phyloP scores from a whole-genome alignment of 2,329 filamentous ascomycete genomes.

The Emydomyces testavorans region DNA sequence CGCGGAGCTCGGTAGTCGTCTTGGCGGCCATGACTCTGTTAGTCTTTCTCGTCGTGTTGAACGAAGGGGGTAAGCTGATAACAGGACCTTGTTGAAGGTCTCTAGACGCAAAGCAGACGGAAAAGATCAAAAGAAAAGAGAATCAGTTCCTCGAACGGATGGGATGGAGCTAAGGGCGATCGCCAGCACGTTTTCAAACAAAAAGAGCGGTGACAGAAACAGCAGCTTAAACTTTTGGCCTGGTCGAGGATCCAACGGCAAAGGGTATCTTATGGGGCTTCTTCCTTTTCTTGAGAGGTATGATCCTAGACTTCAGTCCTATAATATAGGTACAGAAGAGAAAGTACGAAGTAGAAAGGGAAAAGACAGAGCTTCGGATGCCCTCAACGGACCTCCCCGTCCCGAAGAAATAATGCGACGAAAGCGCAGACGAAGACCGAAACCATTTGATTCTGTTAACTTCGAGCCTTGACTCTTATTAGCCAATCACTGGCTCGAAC shows the following conservation, averaged over 20 bases:
- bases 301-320: too few species aligned
- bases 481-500: not conserved
- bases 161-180: not conserved
- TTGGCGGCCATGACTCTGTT: slow-evolving; percentile 34
- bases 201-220: not conserved
- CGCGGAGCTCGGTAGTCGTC: slow-evolving; percentile 56
- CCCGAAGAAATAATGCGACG: not conserved
- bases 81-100: slow-evolving; percentile 10
- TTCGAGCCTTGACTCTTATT: not conserved
- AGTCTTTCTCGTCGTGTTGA: not conserved
- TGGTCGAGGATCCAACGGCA: too few species aligned
- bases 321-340: too few species aligned
- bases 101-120: not conserved
- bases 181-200: not conserved
- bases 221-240: not conserved
- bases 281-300: too few species aligned
- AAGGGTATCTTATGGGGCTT: not conserved
- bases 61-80: not conserved
- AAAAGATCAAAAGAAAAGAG: not conserved
- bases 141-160: too few species aligned
- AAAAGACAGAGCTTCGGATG: not conserved
- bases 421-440: not conserved
- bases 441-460: not conserved
- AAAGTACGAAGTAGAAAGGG: too few species aligned
- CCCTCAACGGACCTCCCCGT: not conserved